These are phyloP conservation scores for Candida dajiaensis DNA, from an alignment of 805 yeast species.

Conservation along the genomic window DNA sequence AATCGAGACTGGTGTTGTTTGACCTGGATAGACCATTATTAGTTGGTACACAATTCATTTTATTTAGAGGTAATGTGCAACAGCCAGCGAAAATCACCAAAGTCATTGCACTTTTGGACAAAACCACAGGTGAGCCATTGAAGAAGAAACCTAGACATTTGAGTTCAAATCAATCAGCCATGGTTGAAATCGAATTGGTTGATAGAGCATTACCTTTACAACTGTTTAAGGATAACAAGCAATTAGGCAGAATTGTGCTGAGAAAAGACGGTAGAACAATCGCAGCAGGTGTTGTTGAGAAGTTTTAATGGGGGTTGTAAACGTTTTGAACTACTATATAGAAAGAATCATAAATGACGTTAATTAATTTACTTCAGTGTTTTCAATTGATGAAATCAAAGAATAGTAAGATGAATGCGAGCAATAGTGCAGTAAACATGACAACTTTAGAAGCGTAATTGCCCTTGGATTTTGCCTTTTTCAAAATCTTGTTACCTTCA, in stretches of 20 bases:
- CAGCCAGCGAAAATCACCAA: constrained; percentile 84
- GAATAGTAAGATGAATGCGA: constrained; percentile 52
- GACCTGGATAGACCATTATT: constrained; percentile 91
- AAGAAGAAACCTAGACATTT: constrained; percentile 90
- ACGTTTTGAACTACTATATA: background rate
- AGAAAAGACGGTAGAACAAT: constrained; percentile 99
- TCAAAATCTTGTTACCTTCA: constrained; percentile 66
- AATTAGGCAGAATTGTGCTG: constrained; percentile 95
- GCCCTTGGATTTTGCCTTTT: constrained; percentile 61
- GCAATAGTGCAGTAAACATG: constrained; percentile 45
- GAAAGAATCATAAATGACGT: background rate
- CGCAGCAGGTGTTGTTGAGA: constrained; percentile 98
- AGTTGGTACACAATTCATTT: constrained; percentile 87
- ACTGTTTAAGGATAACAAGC: constrained; percentile 91
- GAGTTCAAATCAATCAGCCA: constrained; percentile 95
- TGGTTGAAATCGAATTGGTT: constrained; percentile 81
- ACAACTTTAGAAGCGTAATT: constrained; percentile 55
- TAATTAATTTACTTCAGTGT: background rate
- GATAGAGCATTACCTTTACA: constrained; percentile 90
- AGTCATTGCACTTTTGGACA: constrained; percentile 79
- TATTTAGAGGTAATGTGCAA: constrained; percentile 92
- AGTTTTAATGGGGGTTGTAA: background rate
- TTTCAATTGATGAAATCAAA: constrained; percentile 41
- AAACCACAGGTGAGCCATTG: constrained; percentile 86
- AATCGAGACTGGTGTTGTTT: constrained; percentile 80